phyloP scores from a whole-genome alignment of 2,329 filamentous ascomycete genomes.

The Aspergillus pseudoterreus region DNA sequence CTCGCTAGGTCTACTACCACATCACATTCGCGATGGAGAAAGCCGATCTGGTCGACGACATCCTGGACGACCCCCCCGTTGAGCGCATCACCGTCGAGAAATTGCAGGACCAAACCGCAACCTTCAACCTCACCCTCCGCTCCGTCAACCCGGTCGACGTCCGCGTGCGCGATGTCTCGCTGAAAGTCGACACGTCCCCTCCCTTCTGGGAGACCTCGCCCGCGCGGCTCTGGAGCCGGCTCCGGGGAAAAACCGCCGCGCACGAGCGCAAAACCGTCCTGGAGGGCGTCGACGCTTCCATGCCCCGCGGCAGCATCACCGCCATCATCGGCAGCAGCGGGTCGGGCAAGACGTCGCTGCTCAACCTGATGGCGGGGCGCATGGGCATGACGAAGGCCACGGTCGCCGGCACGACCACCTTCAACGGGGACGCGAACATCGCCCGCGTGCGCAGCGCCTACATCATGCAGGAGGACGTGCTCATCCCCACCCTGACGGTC shows the following conservation, averaged over 20 bases:
- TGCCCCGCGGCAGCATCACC: constrained; percentile 64
- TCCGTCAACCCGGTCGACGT: constrained; percentile 40
- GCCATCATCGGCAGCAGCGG: constrained; percentile 74
- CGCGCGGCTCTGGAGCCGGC: constrained; percentile 26
- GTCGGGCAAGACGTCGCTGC: constrained; percentile 67
- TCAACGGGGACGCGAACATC: constrained; percentile 57
- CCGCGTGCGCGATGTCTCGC: constrained; percentile 29
- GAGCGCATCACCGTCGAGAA: constrained; percentile 1
- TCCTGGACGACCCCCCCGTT: constrained; percentile 9
- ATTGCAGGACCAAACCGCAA: constrained; percentile 9
- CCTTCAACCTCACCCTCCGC: constrained; percentile 36
- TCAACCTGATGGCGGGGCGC: constrained; percentile 69
- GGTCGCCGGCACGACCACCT: constrained; percentile 54
- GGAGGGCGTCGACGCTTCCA: constrained; percentile 59
- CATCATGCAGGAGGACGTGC: constrained; percentile 70
- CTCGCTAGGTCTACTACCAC: neutral
- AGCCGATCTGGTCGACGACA: neutral
- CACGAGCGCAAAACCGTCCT: constrained; percentile 50
- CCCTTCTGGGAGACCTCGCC: constrained; percentile 32
- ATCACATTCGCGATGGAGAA: neutral
- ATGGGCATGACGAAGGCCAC: constrained; percentile 55
- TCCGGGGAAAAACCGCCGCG: constrained; percentile 24
- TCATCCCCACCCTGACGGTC: constrained; percentile 70
- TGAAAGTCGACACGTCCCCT: constrained; percentile 30
- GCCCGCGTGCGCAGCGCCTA: constrained; percentile 47